A percentile compares a stretch with the other conserved stretches of the same genome.
Conservation (phyloP, 2,329 filamentous ascomycete species). For the Pyricularia grisea region DNA sequence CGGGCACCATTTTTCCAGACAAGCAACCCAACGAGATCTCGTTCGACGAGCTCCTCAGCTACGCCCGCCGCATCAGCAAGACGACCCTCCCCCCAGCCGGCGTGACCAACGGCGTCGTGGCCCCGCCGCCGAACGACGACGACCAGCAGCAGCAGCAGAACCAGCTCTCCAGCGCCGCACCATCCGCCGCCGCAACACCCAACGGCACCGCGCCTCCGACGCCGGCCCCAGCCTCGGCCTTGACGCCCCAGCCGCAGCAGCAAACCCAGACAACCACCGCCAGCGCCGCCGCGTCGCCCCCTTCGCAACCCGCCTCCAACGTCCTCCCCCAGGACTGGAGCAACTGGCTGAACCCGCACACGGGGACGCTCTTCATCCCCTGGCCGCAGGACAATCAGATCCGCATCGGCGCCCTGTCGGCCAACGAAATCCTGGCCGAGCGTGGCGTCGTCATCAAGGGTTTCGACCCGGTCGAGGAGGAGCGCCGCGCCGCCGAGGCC, state of each 20-base stretch:
- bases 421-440: conserved; percentile 52
- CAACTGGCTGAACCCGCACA: conserved; percentile 44
- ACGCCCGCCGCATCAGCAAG: conserved; percentile 70
- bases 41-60: conserved; percentile 66
- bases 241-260: conserved; percentile 7
- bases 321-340: conserved; percentile 38
- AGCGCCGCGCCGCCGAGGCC: conserved; percentile 35
- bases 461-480: conserved; percentile 49
- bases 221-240: conserved; percentile 8
- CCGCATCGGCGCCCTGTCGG: conserved; percentile 55
- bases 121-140: conserved; percentile 16
- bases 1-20: conserved; percentile 45
- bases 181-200: conserved; percentile 2
- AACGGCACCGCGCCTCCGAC: conserved; percentile 11
- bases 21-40: conserved; percentile 41
- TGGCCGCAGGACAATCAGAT: conserved; percentile 70
- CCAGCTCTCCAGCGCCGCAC: conserved; percentile 7
- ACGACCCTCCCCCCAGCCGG: conserved; percentile 64
- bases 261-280: conserved; percentile 14
- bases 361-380: conserved; percentile 56
- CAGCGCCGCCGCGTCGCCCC: conserved; percentile 19
- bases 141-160: conserved; percentile 3
- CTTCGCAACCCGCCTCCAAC: conserved; percentile 13
- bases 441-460: conserved; percentile 51
- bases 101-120: conserved; percentile 28